Conservation (phyloP, 768 basidiomycete genomes). For the Gloeophyllum trabeum region DNA sequence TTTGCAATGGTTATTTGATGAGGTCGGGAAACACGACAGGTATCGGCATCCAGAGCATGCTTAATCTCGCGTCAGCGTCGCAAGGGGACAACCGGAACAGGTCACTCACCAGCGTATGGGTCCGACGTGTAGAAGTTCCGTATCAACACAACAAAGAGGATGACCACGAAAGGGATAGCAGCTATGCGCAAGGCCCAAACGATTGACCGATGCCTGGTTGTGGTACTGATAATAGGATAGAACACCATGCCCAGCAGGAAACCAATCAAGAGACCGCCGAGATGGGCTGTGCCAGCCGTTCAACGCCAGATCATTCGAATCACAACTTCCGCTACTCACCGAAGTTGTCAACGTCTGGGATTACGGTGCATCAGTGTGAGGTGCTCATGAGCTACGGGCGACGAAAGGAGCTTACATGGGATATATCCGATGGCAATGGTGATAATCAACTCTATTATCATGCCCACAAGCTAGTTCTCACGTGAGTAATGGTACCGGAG, state of each 20-base stretch:
- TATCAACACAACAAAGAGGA: constrained; percentile 74
- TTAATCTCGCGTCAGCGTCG: constrained; percentile 13
- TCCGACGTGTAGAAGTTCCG: constrained; percentile 87
- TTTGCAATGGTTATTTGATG: constrained; percentile 55
- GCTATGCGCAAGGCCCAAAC: constrained; percentile 64
- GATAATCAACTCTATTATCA: constrained; percentile 79
- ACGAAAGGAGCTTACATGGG: constrained; percentile 44
- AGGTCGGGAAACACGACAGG: constrained; percentile 79
- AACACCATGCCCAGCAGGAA: constrained; percentile 75
- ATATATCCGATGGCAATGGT: constrained; percentile 81
- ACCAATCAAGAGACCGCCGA: constrained; percentile 81
- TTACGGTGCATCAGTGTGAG: constrained; percentile 2
- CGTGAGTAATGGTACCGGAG: background rate
- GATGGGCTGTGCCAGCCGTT: constrained; percentile 43
- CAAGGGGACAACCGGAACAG: constrained; percentile 4
- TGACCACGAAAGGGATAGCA: constrained; percentile 64
- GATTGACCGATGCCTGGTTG: constrained; percentile 59
- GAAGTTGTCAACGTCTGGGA: constrained; percentile 80
- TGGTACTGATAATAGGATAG: constrained; percentile 81
- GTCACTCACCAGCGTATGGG: constrained; percentile 63
- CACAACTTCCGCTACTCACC: constrained; percentile 26
- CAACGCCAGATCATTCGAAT: background rate
- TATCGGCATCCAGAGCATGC: constrained; percentile 86
- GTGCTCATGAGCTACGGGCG: constrained; percentile 1
- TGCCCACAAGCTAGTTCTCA: constrained; percentile 53